Evolutionary conservation across 2,329 filamentous ascomycete genomes (phyloP), one percentile per base, ranked within the genome.

Genomic region (Phyllosticta capitalensis): DNA sequence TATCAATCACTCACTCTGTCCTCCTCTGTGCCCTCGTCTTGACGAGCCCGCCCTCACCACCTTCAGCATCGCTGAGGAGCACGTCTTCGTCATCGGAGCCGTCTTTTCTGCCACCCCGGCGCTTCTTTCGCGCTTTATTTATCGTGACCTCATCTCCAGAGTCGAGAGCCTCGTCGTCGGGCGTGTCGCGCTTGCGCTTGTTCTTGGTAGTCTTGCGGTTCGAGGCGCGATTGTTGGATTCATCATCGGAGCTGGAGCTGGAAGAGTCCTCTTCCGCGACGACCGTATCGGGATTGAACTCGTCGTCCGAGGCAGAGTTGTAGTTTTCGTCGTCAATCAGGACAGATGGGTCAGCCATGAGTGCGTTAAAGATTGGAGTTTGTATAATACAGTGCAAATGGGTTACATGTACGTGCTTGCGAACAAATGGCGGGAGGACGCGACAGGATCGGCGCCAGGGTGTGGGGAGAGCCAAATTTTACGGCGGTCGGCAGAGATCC

Each of bases 111-210:
- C 64, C 61, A 51, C 68, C 67, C 51, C 65, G 64, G 64, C 74
- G 76, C 66, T 76, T 80, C 50, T 71, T 72, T 57, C 81, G 66
- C 3, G 73, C 84, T 64, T 80, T 84, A 52, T 81, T 75, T 65
- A 90, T 86, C 58, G 88, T 81, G 0, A 81, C 80, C 67, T 90
- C 87, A 66, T 90, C 87, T n/a, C 86, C 87, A 0, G 87, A 89
- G 30, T 74, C 72, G 14, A 78, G 66, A 14, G 68, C 68, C 2
- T 48, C 53, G 67, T 66, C 24, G 65, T 64, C 7, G 17, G 65
- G 22, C 6, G 20, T 50, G 33, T 63, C 63, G 48, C 65, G 64
- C 58, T 73, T 75, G 38, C 69, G 68, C 64, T 73, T 71, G 54
- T 65, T 56, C 38, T 45, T 45, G 38, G 38, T 26, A 3, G 24